phyloP scores from a whole-genome alignment of 2,329 filamentous ascomycete species.

The Paracoccidioides lutzii region DNA sequence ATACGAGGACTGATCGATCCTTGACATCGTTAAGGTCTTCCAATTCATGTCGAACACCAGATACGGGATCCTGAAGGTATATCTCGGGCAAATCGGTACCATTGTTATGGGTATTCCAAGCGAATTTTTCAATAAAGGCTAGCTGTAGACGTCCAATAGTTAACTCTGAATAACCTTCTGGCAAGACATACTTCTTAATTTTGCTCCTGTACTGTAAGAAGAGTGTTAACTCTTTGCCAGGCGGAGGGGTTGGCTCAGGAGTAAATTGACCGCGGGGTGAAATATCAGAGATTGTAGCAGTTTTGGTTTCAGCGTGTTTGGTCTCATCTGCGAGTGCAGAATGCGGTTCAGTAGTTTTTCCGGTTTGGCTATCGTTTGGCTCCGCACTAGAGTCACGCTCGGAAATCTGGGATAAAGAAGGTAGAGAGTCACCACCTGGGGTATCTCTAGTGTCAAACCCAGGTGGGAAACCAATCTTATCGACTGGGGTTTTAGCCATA shows the following conservation, averaged over 20 bases:
- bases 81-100: constrained; percentile 90
- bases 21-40: constrained; percentile 90
- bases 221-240: constrained; percentile 77
- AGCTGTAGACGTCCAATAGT: constrained; percentile 81
- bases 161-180: constrained; percentile 71
- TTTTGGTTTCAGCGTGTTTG: constrained; percentile 3
- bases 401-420: constrained; percentile 37
- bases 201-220: constrained; percentile 95
- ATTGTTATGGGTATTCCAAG: constrained; percentile 94
- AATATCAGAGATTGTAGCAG: constrained; percentile 4
- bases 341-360: constrained; percentile 18
- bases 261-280: constrained; percentile 32
- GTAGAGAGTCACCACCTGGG: constrained; percentile 44
- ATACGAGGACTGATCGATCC: constrained; percentile 83
- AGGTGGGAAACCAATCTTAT: constrained; percentile 41
- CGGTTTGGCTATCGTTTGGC: background rate
- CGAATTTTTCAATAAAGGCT: constrained; percentile 97
- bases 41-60: constrained; percentile 89
- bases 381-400: constrained; percentile 19
- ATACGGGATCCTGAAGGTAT: constrained; percentile 91
- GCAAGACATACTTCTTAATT: constrained; percentile 87
- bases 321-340: constrained; percentile 9
- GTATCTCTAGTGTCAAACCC: constrained; percentile 28
- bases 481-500: constrained; percentile 49
- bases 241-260: constrained; percentile 54